Conservation (phyloP, 2,329 filamentous ascomycete genomes). For the Chaetomium strumarium region DNA sequence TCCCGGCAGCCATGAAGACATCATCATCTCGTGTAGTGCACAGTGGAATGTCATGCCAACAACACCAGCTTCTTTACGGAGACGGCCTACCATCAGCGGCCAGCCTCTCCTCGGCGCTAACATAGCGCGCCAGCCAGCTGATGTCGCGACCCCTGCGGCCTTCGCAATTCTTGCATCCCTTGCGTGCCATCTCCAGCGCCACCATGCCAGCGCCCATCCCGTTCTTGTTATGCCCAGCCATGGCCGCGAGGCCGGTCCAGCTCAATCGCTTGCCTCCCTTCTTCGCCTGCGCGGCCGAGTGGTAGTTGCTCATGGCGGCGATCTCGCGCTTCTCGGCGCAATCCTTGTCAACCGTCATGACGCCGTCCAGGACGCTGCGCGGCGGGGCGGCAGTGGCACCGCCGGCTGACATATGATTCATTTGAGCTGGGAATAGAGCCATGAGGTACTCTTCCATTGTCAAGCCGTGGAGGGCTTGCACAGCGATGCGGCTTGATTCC, state of each 20-base stretch:
- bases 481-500: background rate
- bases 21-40: background rate
- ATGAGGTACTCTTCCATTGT: conserved; percentile 34
- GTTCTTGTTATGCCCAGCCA: conserved; percentile 24
- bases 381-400: background rate
- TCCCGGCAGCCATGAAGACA: background rate
- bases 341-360: conserved; percentile 35
- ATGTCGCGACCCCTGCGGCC: conserved; percentile 32
- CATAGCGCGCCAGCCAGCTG: conserved; percentile 29
- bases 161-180: conserved; percentile 30
- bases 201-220: conserved; percentile 31
- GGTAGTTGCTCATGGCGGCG: conserved; percentile 33
- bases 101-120: conserved; percentile 9
- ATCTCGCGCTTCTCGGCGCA: conserved; percentile 39
- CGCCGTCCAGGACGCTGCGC: conserved; percentile 29
- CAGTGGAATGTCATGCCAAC: background rate
- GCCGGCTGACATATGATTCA: conserved; percentile 19
- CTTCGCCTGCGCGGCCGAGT: conserved; percentile 20
- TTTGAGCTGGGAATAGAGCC: conserved; percentile 32
- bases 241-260: conserved; percentile 37
- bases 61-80: background rate
- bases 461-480: conserved; percentile 10
- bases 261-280: conserved; percentile 32
- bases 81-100: background rate
- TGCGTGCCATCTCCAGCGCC: conserved; percentile 32